Evolutionary conservation across 2,329 filamentous ascomycete species (phyloP).

Genomic region (Monilinia fructigena): DNA sequence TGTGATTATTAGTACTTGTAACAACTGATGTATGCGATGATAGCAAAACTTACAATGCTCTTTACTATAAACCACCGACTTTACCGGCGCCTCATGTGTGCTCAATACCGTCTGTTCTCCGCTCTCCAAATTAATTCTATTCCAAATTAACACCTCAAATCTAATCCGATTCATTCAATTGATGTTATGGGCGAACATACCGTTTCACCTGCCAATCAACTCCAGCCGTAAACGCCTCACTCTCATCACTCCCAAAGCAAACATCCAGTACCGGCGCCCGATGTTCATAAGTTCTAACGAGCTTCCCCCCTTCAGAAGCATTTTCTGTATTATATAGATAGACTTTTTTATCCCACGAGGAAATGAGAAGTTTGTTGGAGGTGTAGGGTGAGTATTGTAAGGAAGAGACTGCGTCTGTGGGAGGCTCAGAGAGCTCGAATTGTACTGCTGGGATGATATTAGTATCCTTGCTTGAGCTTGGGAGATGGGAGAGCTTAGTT

Average conservation of each 20-base stretch:
- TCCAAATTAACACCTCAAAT: slow-evolving; percentile 23
- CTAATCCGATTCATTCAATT: background rate
- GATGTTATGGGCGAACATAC: slow-evolving; percentile 44
- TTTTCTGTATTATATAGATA: slow-evolving; percentile 78
- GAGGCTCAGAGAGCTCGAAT: slow-evolving; percentile 79
- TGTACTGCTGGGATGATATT: slow-evolving; percentile 56
- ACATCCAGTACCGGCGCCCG: slow-evolving; percentile 85
- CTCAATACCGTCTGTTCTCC: slow-evolving; percentile 73
- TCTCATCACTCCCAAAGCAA: slow-evolving; percentile 81
- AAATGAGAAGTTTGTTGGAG: slow-evolving; percentile 76
- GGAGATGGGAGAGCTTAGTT: slow-evolving; percentile 28
- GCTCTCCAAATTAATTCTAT: slow-evolving; percentile 67
- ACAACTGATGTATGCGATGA: slow-evolving; percentile 14
- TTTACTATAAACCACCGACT: slow-evolving; percentile 77
- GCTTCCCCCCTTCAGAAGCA: slow-evolving; percentile 52
- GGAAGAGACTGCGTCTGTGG: slow-evolving; percentile 82
- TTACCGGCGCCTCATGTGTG: slow-evolving; percentile 76
- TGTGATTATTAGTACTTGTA: slow-evolving; percentile 5
- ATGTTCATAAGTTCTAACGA: slow-evolving; percentile 74
- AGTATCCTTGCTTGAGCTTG: slow-evolving; percentile 22
- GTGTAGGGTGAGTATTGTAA: slow-evolving; percentile 79
- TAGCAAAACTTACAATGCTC: slow-evolving; percentile 56
- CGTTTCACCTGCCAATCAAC: slow-evolving; percentile 83
- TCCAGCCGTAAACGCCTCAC: slow-evolving; percentile 81
- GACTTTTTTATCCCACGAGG: slow-evolving; percentile 90